Percentiles rank a stretch among this genome's conserved stretches.
phyloP scores from a whole-genome alignment of 768 basidiomycete genomes.

The Lactifluus echinatus region DNA sequence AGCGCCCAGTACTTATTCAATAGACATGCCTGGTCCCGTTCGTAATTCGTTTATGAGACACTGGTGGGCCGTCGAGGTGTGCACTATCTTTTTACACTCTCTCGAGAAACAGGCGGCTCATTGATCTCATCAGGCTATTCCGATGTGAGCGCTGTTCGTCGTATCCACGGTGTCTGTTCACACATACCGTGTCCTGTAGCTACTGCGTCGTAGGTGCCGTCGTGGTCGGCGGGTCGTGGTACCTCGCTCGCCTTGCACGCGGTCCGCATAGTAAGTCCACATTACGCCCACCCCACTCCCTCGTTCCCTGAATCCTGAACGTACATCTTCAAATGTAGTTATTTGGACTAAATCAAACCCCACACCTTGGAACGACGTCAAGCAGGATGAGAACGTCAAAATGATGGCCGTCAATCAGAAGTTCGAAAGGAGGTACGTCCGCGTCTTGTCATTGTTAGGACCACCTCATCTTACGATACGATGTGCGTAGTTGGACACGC shows the following conservation, averaged over 20 bases:
- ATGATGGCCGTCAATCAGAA: constrained; percentile 59
- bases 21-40: constrained; percentile 5
- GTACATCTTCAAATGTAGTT: constrained; percentile 29
- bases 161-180: not conserved
- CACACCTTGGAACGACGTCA: constrained; percentile 80
- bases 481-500: constrained; percentile 54
- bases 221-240: constrained; percentile 36
- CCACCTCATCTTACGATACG: constrained; percentile 8
- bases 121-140: constrained; percentile 15
- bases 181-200: constrained; percentile 23
- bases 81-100: not conserved
- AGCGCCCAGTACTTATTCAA: not conserved
- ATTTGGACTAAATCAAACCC: constrained; percentile 68
- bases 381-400: constrained; percentile 69
- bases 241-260: constrained; percentile 36
- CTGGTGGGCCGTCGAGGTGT: constrained; percentile 22
- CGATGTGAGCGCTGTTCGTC: constrained; percentile 14
- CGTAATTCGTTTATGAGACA: constrained; percentile 17
- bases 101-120: not conserved
- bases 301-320: constrained; percentile 9
- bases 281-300: not conserved
- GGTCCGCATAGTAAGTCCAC: constrained; percentile 32
- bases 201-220: constrained; percentile 42
- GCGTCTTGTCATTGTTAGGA: not conserved
- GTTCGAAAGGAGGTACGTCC: constrained; percentile 60